Base-by-base conservation (phyloP, 2,329 filamentous ascomycete species). In the Nigrograna mackinnonii region DNA sequence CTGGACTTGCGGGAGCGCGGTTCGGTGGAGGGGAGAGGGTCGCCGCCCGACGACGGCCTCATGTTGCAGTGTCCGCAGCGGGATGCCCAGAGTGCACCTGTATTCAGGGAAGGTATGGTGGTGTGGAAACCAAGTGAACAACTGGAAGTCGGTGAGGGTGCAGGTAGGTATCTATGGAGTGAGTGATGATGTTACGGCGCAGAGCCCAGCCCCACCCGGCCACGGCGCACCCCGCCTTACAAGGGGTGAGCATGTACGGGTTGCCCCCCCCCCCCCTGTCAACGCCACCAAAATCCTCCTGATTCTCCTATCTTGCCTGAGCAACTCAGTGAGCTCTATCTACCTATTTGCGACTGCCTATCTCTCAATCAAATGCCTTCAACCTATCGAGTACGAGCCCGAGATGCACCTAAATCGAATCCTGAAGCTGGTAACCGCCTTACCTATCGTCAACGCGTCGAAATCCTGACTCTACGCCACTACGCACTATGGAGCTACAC, bases 1-100 rank as follows among this genome's bases (percentile, higher is more conserved):
- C 64, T 67, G 39, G 67, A 61, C 60, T 69, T 70, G 48, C 64
- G 64, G 43, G 63, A 64, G 39, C 59, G 61, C 39, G 65, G 58
- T 57, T 53, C 64, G 37, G 50, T 44, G 32, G 58, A 40, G 32
- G 63, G 52, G 37, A 66, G 57, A 53, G 55, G 54, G 52, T 69
- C 66, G 51, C 64, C 64, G 59, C 62, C 60, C 50, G 55, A 51
- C 46, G 60, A 50, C 50, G 66, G 64, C 54, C 63, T 58, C 66
- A 68, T 69, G 32, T 13, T 43, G 22, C 30, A 26, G 13, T 6
- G 5, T 20, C 35, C 13, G 28, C 32, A 6, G 37, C 13, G 26
- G 30, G 44, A 9, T 9, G 13, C 14, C n/a, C 31, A 32, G 19
- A 28, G 28, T 30, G 37, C 6, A n/a, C n/a, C n/a, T n/a, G n/a